Evolutionary conservation across 73 alveolate species (phyloP).

Genomic region (Symbiodinium pilosum): DNA sequence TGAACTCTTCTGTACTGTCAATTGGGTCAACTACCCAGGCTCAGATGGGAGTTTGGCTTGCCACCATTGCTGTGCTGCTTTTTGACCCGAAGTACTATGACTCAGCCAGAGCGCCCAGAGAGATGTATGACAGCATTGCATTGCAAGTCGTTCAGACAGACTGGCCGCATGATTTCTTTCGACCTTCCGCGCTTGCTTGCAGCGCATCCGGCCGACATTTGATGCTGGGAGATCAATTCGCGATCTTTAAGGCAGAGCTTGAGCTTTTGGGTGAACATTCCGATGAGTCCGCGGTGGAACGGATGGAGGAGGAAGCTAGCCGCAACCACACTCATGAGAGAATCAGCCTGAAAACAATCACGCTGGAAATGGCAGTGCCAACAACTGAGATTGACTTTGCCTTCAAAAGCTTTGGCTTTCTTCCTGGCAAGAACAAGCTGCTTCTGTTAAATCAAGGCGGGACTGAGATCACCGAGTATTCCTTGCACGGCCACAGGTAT

Average conservation of each 20-base stretch:
- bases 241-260: background rate
- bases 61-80: constrained; percentile 29
- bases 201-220: background rate
- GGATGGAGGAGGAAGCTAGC: background rate
- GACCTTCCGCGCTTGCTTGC: constrained; percentile 71
- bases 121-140: constrained; percentile 20
- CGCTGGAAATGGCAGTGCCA: background rate
- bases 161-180: constrained; percentile 83
- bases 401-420: constrained; percentile 25
- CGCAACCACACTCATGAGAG: too few relatives aligned
- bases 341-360: background rate
- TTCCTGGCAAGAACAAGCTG: constrained; percentile 59
- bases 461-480: constrained; percentile 20
- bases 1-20: too few relatives aligned
- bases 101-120: constrained; percentile 71
- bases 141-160: constrained; percentile 55
- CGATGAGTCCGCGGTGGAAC: background rate
- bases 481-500: constrained; percentile 23
- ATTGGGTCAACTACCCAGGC: too few relatives aligned
- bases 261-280: background rate
- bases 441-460: constrained; percentile 49
- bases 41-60: constrained; percentile 31
- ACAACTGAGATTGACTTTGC: background rate
- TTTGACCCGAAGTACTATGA: constrained; percentile 66
- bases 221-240: constrained; percentile 67